Percentiles rank a stretch among this genome's conserved stretches.
Conservation (phyloP, 1,284 basidiomycete genomes). For the Apiotrichum mycotoxinovorans region DNA sequence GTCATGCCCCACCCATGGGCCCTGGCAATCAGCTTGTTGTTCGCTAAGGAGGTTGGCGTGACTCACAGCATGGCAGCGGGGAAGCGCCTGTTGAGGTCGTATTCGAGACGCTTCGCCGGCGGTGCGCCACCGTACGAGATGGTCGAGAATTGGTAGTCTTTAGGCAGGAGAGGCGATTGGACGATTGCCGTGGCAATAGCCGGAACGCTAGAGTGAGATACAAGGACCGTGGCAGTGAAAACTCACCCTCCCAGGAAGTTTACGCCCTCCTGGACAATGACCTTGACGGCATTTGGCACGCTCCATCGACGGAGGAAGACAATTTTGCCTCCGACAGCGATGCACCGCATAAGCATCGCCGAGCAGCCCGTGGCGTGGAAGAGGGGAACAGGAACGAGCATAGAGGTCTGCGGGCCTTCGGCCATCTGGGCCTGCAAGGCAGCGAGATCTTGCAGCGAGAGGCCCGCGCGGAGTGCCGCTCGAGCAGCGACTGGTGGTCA, state of each 20-base stretch:
- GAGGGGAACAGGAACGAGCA: conserved; percentile 37
- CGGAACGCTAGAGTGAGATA: conserved; percentile 23
- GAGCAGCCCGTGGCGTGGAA: conserved; percentile 46
- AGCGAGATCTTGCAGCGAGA: conserved; percentile 28
- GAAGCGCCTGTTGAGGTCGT: conserved; percentile 27
- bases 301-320: conserved; percentile 39
- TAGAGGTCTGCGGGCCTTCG: background rate
- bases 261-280: conserved; percentile 32
- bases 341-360: conserved; percentile 35
- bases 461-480: conserved; percentile 33
- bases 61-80: conserved; percentile 10
- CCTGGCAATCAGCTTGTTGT: conserved; percentile 29
- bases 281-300: conserved; percentile 29
- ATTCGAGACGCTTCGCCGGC: conserved; percentile 30
- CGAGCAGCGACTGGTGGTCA: conserved; percentile 19
- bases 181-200: conserved; percentile 35
- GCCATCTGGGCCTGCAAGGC: conserved; percentile 9
- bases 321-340: conserved; percentile 37
- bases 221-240: no score
- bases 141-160: conserved; percentile 26
- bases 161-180: conserved; percentile 28
- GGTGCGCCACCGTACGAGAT: conserved; percentile 45
- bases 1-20: conserved; percentile 41
- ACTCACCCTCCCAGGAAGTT: conserved; percentile 34
- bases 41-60: conserved; percentile 22